Evolutionary conservation across 148 eudicot species (phyloP).

Genomic region (Selenicereus undatus): DNA sequence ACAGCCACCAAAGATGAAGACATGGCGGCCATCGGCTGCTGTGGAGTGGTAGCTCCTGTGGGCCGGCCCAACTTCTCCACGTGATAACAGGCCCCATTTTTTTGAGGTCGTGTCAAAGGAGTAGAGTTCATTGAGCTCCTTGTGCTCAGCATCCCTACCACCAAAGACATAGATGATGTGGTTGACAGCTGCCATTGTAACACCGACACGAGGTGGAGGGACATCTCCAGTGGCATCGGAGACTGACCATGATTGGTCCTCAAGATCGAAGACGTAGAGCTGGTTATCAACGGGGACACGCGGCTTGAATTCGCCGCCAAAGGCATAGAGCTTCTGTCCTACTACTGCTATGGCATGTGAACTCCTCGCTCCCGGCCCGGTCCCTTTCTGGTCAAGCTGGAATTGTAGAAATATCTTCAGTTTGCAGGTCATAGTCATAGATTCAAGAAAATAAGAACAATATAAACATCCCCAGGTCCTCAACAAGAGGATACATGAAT

Average conservation of each 20-base stretch:
- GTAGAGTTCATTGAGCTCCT: constrained; percentile 81
- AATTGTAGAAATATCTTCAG: neutral
- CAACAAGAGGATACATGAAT: neutral
- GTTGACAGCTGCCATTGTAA: constrained; percentile 72
- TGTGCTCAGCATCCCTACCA: constrained; percentile 78
- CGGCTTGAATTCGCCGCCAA: constrained; percentile 93
- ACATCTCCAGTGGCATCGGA: constrained; percentile 57
- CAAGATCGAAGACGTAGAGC: constrained; percentile 66
- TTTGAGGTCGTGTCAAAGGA: constrained; percentile 66
- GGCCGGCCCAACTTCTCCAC: constrained; percentile 58
- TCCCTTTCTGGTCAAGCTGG: constrained; percentile 76
- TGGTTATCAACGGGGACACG: constrained; percentile 90
- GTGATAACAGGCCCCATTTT: constrained; percentile 63
- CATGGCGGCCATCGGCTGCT: constrained; percentile 47
- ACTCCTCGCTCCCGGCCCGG: constrained; percentile 91
- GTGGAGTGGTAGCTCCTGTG: constrained; percentile 89
- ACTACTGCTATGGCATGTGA: constrained; percentile 85
- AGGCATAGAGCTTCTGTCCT: constrained; percentile 66
- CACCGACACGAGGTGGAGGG: constrained; percentile 95
- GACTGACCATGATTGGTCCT: constrained; percentile 64
- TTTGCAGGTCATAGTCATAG: neutral
- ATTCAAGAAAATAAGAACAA: neutral
- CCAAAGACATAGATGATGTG: constrained; percentile 77
- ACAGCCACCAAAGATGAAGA: constrained; percentile 84
- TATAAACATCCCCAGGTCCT: neutral